These are phyloP conservation scores for Yamadazyma phyllophila DNA, from an alignment of 805 yeast species.

Conservation along the genomic window DNA sequence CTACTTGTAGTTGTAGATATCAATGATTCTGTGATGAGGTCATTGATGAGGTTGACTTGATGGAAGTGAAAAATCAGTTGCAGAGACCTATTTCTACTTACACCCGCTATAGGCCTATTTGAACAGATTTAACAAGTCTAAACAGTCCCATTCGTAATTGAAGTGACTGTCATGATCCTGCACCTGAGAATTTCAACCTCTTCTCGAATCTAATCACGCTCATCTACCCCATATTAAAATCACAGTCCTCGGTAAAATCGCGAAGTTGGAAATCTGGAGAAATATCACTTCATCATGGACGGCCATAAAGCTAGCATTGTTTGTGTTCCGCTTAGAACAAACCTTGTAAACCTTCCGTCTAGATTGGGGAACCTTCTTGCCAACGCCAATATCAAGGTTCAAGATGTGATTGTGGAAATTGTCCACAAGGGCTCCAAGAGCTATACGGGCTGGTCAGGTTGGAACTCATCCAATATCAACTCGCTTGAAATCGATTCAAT, in stretches of 20 bases:
- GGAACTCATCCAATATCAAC: slow-evolving; percentile 32
- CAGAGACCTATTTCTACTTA: too few relatives aligned
- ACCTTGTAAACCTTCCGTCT: slow-evolving; percentile 56
- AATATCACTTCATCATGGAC: slow-evolving; percentile 27
- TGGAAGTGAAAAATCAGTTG: too few relatives aligned
- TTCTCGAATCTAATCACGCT: too few relatives aligned
- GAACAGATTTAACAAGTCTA: too few relatives aligned
- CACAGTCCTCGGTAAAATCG: slow-evolving; percentile 7
- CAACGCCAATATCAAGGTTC: slow-evolving; percentile 54
- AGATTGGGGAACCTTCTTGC: slow-evolving; percentile 44
- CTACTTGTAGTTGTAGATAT: too few relatives aligned
- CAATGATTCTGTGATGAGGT: too few relatives aligned
- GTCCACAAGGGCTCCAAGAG: slow-evolving; percentile 26
- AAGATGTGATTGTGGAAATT: slow-evolving; percentile 54
- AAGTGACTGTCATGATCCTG: too few relatives aligned
- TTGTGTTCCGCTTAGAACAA: slow-evolving; percentile 39
- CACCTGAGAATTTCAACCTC: too few relatives aligned
- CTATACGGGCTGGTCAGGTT: slow-evolving; percentile 70
- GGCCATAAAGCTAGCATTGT: slow-evolving; percentile 28
- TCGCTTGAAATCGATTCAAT: slow-evolving; percentile 64
- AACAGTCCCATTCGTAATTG: too few relatives aligned
- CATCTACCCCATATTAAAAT: neutral
- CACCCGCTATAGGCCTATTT: too few relatives aligned
- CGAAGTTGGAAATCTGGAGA: slow-evolving; percentile 14
- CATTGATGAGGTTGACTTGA: too few relatives aligned